Evolutionary conservation across 352 stramenopile species (phyloP).

Genomic region (Globisporangium alternatum): DNA sequence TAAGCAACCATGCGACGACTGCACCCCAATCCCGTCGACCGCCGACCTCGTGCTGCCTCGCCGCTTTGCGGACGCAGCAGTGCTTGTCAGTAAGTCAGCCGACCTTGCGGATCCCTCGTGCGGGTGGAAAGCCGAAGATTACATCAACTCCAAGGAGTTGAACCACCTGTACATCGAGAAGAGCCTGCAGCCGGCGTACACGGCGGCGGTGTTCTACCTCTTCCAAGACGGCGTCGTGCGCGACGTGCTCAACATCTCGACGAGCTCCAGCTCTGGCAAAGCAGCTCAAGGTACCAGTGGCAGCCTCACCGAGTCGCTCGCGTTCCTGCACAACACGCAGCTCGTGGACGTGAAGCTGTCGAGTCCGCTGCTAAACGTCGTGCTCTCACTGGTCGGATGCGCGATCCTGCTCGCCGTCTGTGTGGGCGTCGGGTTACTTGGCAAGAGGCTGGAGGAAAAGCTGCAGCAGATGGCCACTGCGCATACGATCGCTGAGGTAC

Average conservation of each 20-base stretch:
- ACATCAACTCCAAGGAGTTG: constrained; percentile 31
- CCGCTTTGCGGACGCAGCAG: neutral
- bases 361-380: neutral
- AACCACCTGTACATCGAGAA: constrained; percentile 49
- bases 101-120: neutral
- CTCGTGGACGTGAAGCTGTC: neutral
- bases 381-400: neutral
- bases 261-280: neutral
- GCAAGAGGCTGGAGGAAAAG: neutral
- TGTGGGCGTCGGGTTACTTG: neutral
- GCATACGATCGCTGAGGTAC: neutral
- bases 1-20: neutral
- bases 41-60: neutral
- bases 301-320: neutral
- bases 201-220: constrained; percentile 47
- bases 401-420: neutral
- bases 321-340: neutral
- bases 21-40: neutral
- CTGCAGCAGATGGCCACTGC: neutral
- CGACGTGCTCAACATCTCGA: neutral
- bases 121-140: neutral
- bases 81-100: neutral
- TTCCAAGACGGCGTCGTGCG: constrained; percentile 28
- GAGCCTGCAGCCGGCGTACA: constrained; percentile 45
- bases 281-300: neutral